Conservation (phyloP, 2,329 filamentous ascomycete species). For the Sarocladium kiliense region DNA sequence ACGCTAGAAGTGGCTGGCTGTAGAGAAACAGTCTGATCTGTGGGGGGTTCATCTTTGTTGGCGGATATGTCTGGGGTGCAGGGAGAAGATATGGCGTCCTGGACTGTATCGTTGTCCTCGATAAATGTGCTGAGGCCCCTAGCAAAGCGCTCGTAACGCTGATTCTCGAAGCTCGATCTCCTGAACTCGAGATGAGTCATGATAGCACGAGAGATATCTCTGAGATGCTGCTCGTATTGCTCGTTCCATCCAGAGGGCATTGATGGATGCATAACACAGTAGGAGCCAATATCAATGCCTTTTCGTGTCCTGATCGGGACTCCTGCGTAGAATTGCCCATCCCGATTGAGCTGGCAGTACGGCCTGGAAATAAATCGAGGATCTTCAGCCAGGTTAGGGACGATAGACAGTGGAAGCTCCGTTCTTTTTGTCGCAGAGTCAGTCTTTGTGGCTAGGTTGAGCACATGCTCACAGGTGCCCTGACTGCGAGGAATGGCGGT, state of each 20-base stretch:
- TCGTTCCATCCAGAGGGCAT: conserved; percentile 18
- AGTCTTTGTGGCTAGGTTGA: conserved; percentile 11
- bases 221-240: conserved; percentile 19
- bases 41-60: neutral
- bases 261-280: conserved; percentile 24
- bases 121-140: conserved; percentile 30
- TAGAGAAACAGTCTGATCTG: no score
- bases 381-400: conserved; percentile 28
- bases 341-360: neutral
- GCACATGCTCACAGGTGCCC: conserved; percentile 23
- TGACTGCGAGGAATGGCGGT: conserved; percentile 24
- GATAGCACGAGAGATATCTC: conserved; percentile 24
- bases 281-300: conserved; percentile 38
- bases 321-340: conserved; percentile 31
- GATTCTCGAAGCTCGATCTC: conserved; percentile 19
- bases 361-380: conserved; percentile 21
- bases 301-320: conserved; percentile 33
- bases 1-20: no score
- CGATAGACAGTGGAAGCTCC: conserved; percentile 2
- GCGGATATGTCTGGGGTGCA: no score
- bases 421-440: neutral
- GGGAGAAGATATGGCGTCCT: conserved; percentile 20
- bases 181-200: conserved; percentile 30
- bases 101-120: conserved; percentile 25
- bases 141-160: conserved; percentile 30